phyloP scores from a whole-genome alignment of 83 land plant species.

The Thuja plicata region DNA sequence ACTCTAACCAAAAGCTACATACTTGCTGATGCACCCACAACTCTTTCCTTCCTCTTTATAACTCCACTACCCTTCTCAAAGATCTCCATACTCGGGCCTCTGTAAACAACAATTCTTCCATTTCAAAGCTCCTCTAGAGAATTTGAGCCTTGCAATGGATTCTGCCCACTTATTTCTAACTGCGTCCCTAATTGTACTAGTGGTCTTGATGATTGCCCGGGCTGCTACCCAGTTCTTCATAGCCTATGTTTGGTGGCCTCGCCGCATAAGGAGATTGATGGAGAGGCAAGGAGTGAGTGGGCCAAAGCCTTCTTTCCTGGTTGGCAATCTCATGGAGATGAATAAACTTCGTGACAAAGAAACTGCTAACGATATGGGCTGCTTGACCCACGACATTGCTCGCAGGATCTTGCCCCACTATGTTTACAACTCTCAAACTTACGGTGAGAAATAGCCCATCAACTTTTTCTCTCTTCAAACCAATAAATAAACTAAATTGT shows the following conservation, averaged over 20 bases:
- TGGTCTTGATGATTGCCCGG: not conserved
- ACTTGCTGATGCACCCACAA: not conserved
- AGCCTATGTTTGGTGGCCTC: slow-evolving; percentile 1
- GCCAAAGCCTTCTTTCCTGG: not conserved
- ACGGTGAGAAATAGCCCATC: not conserved
- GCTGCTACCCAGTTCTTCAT: not conserved
- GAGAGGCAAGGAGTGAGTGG: slow-evolving; percentile 13
- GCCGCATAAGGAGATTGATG: slow-evolving; percentile 10
- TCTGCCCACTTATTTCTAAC: not conserved
- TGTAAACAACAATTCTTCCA: not conserved
- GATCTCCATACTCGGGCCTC: not conserved
- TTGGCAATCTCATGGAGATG: slow-evolving; percentile 4
- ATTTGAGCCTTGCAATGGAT: not conserved
- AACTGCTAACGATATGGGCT: not conserved
- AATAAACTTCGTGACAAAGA: slow-evolving; percentile 1
- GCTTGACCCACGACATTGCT: slow-evolving; percentile 15
- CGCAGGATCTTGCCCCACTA: slow-evolving; percentile 7
- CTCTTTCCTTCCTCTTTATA: not conserved
- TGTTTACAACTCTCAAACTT: not conserved
- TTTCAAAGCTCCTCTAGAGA: not conserved
- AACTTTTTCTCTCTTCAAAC: not conserved
- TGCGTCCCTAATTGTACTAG: not conserved
- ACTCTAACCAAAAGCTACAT: not conserved
- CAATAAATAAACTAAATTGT: no score
- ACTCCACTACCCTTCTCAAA: not conserved